These are phyloP conservation scores for Debaryomyces tyrocola DNA, from an alignment of 805 yeast species.

Conservation along the genomic window DNA sequence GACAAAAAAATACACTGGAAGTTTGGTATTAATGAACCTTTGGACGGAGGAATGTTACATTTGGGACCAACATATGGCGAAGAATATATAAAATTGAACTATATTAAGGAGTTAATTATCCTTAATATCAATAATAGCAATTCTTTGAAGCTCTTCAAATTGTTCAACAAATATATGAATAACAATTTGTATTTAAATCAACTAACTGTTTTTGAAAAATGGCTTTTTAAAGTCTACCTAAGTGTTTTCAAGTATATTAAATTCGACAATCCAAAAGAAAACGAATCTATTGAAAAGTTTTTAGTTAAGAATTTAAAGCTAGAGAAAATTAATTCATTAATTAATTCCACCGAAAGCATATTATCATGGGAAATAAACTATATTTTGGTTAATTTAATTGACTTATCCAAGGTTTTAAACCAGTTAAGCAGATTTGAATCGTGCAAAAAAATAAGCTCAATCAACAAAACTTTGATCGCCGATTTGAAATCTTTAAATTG, in stretches of 20 bases:
- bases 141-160: slow-evolving; percentile 21
- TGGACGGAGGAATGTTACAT: slow-evolving; percentile 12
- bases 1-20: slow-evolving; percentile 59
- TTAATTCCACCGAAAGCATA: slow-evolving; percentile 13
- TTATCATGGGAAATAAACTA: slow-evolving; percentile 19
- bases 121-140: slow-evolving; percentile 28
- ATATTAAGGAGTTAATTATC: slow-evolving; percentile 41
- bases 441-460: not conserved
- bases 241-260: slow-evolving; percentile 27
- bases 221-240: slow-evolving; percentile 25
- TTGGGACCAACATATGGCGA: slow-evolving; percentile 22
- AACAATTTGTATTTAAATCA: slow-evolving; percentile 7
- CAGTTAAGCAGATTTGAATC: not conserved
- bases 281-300: slow-evolving; percentile 24
- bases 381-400: slow-evolving; percentile 13
- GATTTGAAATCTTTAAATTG: slow-evolving; percentile 6
- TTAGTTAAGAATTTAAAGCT: slow-evolving; percentile 31
- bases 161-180: slow-evolving; percentile 25
- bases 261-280: slow-evolving; percentile 17
- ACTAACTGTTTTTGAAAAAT: slow-evolving; percentile 22
- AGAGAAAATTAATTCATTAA: slow-evolving; percentile 18
- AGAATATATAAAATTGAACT: slow-evolving; percentile 34
- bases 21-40: slow-evolving; percentile 37
- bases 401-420: slow-evolving; percentile 12
- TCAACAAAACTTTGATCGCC: slow-evolving; percentile 1